These are phyloP conservation scores for Penicillium chermesinum DNA, from an alignment of 495 filamentous ascomycete species.

Conservation along the genomic window DNA sequence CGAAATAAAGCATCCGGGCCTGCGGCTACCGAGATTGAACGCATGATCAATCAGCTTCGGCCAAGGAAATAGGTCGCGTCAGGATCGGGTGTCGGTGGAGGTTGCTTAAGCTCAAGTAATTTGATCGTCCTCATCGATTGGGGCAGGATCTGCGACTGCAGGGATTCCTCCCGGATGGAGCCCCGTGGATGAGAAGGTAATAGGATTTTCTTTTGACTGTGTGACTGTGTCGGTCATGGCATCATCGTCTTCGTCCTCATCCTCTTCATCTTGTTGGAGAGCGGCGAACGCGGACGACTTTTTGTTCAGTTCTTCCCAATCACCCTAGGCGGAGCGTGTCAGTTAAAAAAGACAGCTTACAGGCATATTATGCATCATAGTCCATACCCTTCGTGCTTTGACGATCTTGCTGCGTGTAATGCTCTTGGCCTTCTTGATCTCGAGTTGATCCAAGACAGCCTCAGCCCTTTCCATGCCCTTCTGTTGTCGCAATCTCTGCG, in stretches of 20 bases:
- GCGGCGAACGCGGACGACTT: constrained; percentile 28
- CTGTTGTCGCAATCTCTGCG: constrained; percentile 62
- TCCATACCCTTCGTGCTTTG: constrained; percentile 38
- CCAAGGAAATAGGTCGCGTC: constrained; percentile 38
- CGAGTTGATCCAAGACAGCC: constrained; percentile 60
- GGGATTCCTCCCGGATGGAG: constrained; percentile 8
- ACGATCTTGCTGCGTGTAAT: constrained; percentile 54
- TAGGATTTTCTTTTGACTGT: constrained; percentile 12
- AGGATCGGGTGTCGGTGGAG: constrained; percentile 1
- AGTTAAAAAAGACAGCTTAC: constrained; percentile 17
- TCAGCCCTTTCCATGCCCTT: constrained; percentile 72
- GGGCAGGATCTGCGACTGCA: constrained; percentile 18
- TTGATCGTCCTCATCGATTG: constrained; percentile 36
- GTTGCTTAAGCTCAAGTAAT: constrained; percentile 34
- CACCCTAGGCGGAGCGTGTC: constrained; percentile 20
- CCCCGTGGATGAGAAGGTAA: constrained; percentile 13
- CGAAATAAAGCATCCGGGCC: constrained; percentile 52
- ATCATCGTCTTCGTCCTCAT: constrained; percentile 25
- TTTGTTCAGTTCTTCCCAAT: constrained; percentile 41
- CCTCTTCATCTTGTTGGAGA: constrained; percentile 27
- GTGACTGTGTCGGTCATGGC: constrained; percentile 31
- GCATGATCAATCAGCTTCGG: constrained; percentile 54
- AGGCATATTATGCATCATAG: background rate
- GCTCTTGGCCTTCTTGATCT: constrained; percentile 66
- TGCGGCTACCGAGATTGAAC: constrained; percentile 52